Base-by-base conservation (phyloP, 139 green algal genomes). In the Ettlia oleoabundans region DNA sequence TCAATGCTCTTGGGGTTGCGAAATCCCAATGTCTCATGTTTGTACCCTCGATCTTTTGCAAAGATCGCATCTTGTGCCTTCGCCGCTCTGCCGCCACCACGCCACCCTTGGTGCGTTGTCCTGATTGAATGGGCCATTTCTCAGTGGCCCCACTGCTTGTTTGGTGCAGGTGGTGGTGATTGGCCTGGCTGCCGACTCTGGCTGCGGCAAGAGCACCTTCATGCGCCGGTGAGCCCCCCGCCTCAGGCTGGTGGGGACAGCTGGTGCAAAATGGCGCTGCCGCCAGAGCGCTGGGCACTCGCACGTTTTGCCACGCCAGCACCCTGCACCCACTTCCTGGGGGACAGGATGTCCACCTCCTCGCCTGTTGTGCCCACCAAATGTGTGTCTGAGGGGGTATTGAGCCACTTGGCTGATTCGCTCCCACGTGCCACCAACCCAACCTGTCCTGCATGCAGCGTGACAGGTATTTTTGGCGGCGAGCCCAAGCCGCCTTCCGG, bases 141-240 rank as follows among this genome's bases (percentile, higher is more conserved):
- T n/a, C n/a, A n/a, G n/a, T n/a, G n/a, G n/a, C n/a, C n/a, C n/a
- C n/a, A n/a, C n/a, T n/a, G n/a, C n/a, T n/a, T n/a, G n/a, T n/a
- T n/a, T n/a, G n/a, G 15, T 66, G 72, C 72, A 82, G 76, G 70
- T 80, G 40, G 91, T 99, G 4, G 94, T 99, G 21, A 97, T 99
- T 55, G 97, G 97, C 66, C 91, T 99, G 72, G 97, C 97, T 43
- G 97, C 97, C 28, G 97, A 99, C 90, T 99, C 96, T 52, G 94
- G 97, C 30, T 99, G 97, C 91, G 97, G 97, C 88, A 99, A 99
- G 93, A 99, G 96, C 72, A 99, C 97, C 42, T 99, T 99, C 95
- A 99, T 99, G 97, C 90, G 97, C 72, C 94, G 72, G 72, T 79
- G 72, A 79, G 72, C 70, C 30, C n/a, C n/a, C n/a, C n/a, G n/a